Base-by-base conservation (phyloP, 805 yeast species). In the Spathaspora girioi region DNA sequence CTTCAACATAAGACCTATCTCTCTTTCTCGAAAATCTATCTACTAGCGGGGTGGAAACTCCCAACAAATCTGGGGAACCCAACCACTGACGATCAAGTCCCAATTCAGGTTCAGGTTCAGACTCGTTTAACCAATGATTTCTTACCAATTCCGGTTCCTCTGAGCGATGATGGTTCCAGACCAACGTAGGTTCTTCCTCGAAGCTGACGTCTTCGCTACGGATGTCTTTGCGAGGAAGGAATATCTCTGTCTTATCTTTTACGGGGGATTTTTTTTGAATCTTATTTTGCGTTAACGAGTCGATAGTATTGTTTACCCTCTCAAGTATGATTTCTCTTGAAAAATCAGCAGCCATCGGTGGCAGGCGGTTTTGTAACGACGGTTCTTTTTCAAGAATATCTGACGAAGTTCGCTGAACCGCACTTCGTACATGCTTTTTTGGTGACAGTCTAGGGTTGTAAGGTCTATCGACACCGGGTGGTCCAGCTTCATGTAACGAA, bases 251-350 rank as follows among this genome's bases (percentile, higher is more conserved):
- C 2, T 35, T 35, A 8, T n/a, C 17, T 35, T 35, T 35, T 11
- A n/a, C 8, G 9, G 11, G 40, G 3, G 17, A 15, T 35, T 35
- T 31, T 10, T 31, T 35, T 7, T 12, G 48, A 19, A n/a, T 40
- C 23, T 18, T 23, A n/a, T 17, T 42, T 29, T 44, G 18, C 15
- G 5, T 29, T 29, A 43, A 43, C 7, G 19, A 23, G 12, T 43
- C 18, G 12, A 43, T 43, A 3, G 42, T 23, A 19, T 42, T 14
- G 18, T 43, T 38, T 35, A 32, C 47, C 45, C 29, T 45, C 32
- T 45, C 46, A 31, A 48, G 18, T 29, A 41, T 43, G 42, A 29
- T 17, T 18, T 46, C 45, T 20, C 49, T 26, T 17, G 49, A 46
- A 14, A 46, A 29, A 38, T 46, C 45, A 46, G 38, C 45, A 46